phyloP scores from a whole-genome alignment of 495 filamentous ascomycete genomes.

The Hypoxylon lenormandii region DNA sequence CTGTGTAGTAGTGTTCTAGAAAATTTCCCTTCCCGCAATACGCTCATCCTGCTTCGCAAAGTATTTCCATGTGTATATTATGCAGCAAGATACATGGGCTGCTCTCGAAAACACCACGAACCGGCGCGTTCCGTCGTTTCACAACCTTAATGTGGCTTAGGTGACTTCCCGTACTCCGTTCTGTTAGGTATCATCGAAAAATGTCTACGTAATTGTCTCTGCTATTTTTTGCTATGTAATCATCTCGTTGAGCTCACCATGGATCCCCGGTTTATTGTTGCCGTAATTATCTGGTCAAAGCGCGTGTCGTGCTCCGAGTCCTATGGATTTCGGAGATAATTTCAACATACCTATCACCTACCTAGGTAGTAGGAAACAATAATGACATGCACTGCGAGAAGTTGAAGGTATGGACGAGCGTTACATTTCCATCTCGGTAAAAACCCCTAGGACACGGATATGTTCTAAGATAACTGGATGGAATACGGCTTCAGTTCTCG shows the following conservation, averaged over 20 bases:
- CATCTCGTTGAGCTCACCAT: too few species aligned
- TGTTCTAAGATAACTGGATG: constrained; percentile 5
- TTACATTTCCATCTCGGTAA: not conserved
- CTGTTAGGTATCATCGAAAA: too few species aligned
- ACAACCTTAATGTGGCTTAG: constrained; percentile 8
- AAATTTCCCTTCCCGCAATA: not conserved
- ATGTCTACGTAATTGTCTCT: too few species aligned
- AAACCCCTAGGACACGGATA: constrained; percentile 4
- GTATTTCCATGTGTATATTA: not conserved
- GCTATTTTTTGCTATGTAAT: too few species aligned
- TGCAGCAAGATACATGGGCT: not conserved
- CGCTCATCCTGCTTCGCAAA: not conserved
- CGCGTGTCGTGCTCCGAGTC: not conserved
- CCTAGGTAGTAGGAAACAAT: too few species aligned
- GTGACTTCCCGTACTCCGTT: too few species aligned
- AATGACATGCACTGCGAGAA: not conserved
- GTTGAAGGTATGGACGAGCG: not conserved
- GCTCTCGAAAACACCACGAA: not conserved
- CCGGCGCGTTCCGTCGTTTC: constrained; percentile 27
- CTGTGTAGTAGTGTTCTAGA: not conserved
- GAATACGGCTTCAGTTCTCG: constrained; percentile 22
- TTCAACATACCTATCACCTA: too few species aligned
- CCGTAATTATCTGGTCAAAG: not conserved
- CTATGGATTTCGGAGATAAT: constrained; percentile 1
- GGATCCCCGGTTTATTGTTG: too few species aligned